These are phyloP conservation scores for Hypoxylon sp. DNA, from an alignment of 2,329 filamentous ascomycete genomes.

Conservation along the genomic window DNA sequence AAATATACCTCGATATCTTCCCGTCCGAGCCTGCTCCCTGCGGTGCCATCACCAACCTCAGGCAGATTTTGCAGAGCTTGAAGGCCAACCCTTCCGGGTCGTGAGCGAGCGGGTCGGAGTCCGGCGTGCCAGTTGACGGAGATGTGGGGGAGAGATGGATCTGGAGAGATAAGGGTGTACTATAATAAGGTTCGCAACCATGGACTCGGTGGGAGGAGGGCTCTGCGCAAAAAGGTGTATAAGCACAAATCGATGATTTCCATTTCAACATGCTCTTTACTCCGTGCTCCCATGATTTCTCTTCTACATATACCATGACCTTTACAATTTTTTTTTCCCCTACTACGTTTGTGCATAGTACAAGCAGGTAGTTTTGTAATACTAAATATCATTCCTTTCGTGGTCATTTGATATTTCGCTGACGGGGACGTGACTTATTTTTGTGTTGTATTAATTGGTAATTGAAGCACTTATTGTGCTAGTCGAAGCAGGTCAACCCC, in stretches of 20 bases:
- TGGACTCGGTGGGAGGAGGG: constrained; percentile 24
- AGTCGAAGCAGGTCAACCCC: background rate
- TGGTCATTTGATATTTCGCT: background rate
- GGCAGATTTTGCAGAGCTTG: constrained; percentile 7
- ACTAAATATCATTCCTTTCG: background rate
- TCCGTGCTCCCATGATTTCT: background rate
- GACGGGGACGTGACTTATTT: background rate
- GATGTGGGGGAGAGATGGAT: constrained; percentile 16
- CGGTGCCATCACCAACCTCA: constrained; percentile 21
- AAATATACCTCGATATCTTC: constrained; percentile 10
- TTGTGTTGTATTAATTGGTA: background rate
- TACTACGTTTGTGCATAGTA: background rate
- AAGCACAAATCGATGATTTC: constrained; percentile 25
- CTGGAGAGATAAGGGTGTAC: constrained; percentile 3
- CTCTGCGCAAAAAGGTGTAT: constrained; percentile 29
- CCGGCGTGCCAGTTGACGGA: constrained; percentile 25
- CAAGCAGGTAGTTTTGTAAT: constrained; percentile 1
- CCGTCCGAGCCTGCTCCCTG: constrained; percentile 14
- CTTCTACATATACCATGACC: background rate
- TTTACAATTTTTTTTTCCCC: background rate
- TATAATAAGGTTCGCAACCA: constrained; percentile 15
- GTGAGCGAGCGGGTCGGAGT: constrained; percentile 31
- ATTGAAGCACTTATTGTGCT: background rate
- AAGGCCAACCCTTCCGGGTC: constrained; percentile 5
- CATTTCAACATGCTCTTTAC: constrained; percentile 19